These are phyloP conservation scores for Trichoderma arundinaceum DNA, from an alignment of 2,329 filamentous ascomycete genomes.

Conservation along the genomic window DNA sequence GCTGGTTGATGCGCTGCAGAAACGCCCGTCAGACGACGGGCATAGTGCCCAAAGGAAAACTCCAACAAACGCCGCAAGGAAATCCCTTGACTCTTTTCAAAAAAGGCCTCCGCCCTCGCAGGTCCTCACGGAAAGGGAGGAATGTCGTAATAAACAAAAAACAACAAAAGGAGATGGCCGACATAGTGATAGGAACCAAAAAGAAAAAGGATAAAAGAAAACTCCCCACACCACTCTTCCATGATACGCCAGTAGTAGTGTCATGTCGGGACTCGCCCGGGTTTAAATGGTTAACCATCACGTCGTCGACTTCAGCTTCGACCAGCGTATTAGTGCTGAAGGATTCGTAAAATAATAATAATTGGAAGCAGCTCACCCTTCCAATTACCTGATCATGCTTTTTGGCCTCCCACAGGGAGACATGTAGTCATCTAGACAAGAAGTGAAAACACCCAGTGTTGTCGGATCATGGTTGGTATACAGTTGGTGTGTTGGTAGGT, in stretches of 20 bases:
- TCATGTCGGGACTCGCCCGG: constrained; percentile 30
- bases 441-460: constrained; percentile 30
- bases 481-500: constrained; percentile 28
- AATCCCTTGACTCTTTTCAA: constrained; percentile 21
- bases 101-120: constrained; percentile 25
- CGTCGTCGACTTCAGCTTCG: constrained; percentile 33
- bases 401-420: constrained; percentile 23
- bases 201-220: constrained; percentile 29
- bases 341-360: constrained; percentile 28
- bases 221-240: constrained; percentile 29
- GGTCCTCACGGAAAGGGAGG: constrained; percentile 2
- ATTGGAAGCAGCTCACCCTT: constrained; percentile 13
- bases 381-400: constrained; percentile 27
- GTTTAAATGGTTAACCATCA: constrained; percentile 30
- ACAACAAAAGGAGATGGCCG: constrained; percentile 19
- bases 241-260: constrained; percentile 32
- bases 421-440: constrained; percentile 28
- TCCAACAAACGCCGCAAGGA: constrained; percentile 31
- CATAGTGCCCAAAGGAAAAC: constrained; percentile 21
- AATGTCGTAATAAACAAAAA: constrained; percentile 21
- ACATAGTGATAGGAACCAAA: constrained; percentile 18
- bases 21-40: constrained; percentile 14
- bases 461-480: constrained; percentile 31
- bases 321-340: constrained; percentile 34
- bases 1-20: constrained; percentile 20